Evolutionary conservation across 345 rosid genomes (phyloP), one percentile per base, ranked within the genome.

Genomic region (Raphanus raphanistrum): DNA sequence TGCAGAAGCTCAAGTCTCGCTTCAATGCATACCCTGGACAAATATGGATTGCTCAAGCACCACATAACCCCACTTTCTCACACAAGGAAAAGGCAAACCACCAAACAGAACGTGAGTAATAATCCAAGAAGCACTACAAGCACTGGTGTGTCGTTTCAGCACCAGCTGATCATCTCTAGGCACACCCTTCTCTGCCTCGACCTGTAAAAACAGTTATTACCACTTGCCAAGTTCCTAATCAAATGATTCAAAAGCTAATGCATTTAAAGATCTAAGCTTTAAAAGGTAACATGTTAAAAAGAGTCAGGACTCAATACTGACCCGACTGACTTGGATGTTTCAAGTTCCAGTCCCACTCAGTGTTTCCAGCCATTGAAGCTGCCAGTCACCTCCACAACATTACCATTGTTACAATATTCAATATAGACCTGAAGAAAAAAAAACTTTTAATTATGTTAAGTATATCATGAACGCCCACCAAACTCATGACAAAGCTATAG

Each of bases 361-460:
- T 88, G 92, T 82, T 88, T 88, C 99, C 99, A 95, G 36, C 99
- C 99, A 64, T 88, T 95, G 82, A 95, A 95, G 83, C 98, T 88
- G 58, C 99, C 99, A 26, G 97, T 80, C 63, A 92, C 90, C 85
- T 95, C 99, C 86, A 92, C 98, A 68, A 80, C 86, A 66, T 90
- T 88, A 80, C 96, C 92, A 21, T 90, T 90, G 68, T 97, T 98
- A 48, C 71, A 66, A 77, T 87, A 92, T 21, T 85, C 86, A 75
- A 95, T 79, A 84, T 84, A 76, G 80, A 92, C 93, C 99, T 95
- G 85, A 73, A 72, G 16, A 11, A 66, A 27, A 21, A 33, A 5
- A 33, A 5, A 33, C 38, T 33, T 33, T 33, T 5, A 31, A 3
- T 31, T 31, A 31, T 21, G 0, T 31, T 31, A 31, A 31, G 5